These are phyloP conservation scores for Lactarius pseudohatsudake DNA, from an alignment of 768 basidiomycete species.

Conservation along the genomic window DNA sequence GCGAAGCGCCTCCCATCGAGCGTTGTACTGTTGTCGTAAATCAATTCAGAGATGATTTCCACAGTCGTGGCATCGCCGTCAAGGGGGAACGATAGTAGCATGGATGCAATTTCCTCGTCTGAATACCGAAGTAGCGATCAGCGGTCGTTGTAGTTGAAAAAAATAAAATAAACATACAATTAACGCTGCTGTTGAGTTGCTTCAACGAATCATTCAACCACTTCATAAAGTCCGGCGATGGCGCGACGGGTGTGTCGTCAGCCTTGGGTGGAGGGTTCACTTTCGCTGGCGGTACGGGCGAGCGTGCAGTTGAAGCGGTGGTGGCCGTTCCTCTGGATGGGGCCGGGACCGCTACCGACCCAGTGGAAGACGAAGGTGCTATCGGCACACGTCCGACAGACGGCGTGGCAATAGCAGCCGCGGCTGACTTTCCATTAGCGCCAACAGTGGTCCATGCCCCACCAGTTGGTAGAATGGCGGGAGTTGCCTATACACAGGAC, in stretches of 20 bases:
- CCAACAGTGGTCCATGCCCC: slow-evolving; percentile 89
- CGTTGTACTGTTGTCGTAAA: slow-evolving; percentile 92
- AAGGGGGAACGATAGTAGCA: slow-evolving; percentile 92
- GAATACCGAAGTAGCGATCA: slow-evolving; percentile 15
- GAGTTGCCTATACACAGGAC: slow-evolving; percentile 23
- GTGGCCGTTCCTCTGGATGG: slow-evolving; percentile 27
- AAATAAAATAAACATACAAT: slow-evolving; percentile 51
- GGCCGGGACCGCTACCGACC: slow-evolving; percentile 37
- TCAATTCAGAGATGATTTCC: slow-evolving; percentile 93
- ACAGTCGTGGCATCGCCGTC: slow-evolving; percentile 79
- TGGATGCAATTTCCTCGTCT: slow-evolving; percentile 97
- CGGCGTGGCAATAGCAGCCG: slow-evolving; percentile 37
- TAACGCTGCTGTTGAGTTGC: slow-evolving; percentile 68
- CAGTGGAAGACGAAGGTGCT: slow-evolving; percentile 38
- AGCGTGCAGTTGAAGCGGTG: slow-evolving; percentile 15
- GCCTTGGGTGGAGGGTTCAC: slow-evolving; percentile 39
- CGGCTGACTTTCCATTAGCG: slow-evolving; percentile 59
- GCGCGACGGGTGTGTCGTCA: slow-evolving; percentile 65
- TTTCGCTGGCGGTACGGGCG: slow-evolving; percentile 32
- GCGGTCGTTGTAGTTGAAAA: background rate
- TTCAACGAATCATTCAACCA: slow-evolving; percentile 89
- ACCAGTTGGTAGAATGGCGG: slow-evolving; percentile 37
- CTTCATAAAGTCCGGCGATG: slow-evolving; percentile 87
- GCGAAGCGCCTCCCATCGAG: slow-evolving; percentile 96
- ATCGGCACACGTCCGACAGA: slow-evolving; percentile 40